Base-by-base conservation (phyloP, 805 yeast species). In the Komagataella populi region DNA sequence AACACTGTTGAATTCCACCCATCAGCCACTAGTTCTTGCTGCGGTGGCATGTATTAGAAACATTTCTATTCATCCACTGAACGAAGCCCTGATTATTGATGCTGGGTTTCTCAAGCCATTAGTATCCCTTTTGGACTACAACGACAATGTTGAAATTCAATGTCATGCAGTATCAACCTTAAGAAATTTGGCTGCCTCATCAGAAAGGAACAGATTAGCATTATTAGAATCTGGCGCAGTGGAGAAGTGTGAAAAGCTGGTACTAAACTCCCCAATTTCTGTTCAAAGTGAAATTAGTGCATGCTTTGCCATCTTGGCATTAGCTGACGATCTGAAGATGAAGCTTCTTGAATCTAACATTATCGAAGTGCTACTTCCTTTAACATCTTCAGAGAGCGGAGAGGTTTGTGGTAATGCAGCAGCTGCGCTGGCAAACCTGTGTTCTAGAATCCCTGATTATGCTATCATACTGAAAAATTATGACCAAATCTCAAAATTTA, bases 381-480 rank as follows among this genome's bases (percentile, higher is more conserved):
- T 93, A 64, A 93, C 98, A 2, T 81, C 79, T 59, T 85, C 95
- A 46, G 77, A 77, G 52, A 89, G 89, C 64, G 85, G 89, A 53
- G 99, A 95, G 68, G 97, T 93, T 16, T 93, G 96, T 66, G 99
- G 99, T 52, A 93, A 93, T 67, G 86, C 96, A 2, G 99, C 98
- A 14, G 99, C 99, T 44, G 98, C 99, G 1, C 76, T 93, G 57
- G 99, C 99, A 30, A 93, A 93, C 63, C 72, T 93, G 59, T 88
- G 96, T 58, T 89, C 97, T 4, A 81, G 96, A 68, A 87, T 91
- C 44, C 78, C 78, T 59, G 90, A 87, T 59, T 90, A 90, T 66
- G 76, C 81, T 53, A 82, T 83, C 56, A 87, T 93, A 54, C 74
- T 88, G 53, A 76, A 79, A 51, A 77, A 82, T 57, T 93, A 97